Base-by-base conservation (phyloP, 441 rosid genomes). In the Pelargonium citronellum region DNA sequence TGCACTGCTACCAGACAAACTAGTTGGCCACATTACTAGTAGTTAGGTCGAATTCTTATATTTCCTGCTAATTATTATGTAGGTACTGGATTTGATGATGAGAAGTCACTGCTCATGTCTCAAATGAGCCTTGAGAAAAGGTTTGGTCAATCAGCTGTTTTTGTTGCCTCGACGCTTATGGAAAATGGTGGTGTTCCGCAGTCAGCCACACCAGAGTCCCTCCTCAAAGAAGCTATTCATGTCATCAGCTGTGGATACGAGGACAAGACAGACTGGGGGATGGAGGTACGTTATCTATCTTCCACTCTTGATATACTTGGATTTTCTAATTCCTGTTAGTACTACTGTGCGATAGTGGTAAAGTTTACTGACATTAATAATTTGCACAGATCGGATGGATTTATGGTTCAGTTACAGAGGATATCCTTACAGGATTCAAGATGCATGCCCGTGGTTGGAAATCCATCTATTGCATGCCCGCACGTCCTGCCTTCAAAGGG, bases 391-490 rank as follows among this genome's bases (percentile, higher is more conserved):
- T 94, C 69, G 98, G 98, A 73, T 94, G 98, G 97, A 93, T 93
- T 69, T 93, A 93, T 82, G 98, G 98, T 73, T 93, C 98, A 51
- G 96, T 92, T 46, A 92, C 98, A 71, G 97, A 92, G 80, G 98
- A 91, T 91, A 93, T 93, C 86, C 87, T 94, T 69, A 94, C 98
- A 11, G 98, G 98, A 75, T 94, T 94, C 83, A 94, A 94, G 86
- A 94, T 94, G 98, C 98, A 94, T 78, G 97, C 98, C 53, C 97
- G 98, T 66, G 98, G 98, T 64, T 91, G 98, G 98, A 83, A 96
- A 22, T 94, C 98, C 67, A 88, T 94, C 79, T 94, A 94, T 80
- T 91, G 98, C 79, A 90, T 94, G 88, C 98, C 98, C 4, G 85
- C 89, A 69, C 97, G 78, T 34, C 82, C 96, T 0, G 98, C 97